These are phyloP conservation scores for Forsythia viridissima DNA, from an alignment of 257 asterid genomes.

Conservation along the genomic window DNA sequence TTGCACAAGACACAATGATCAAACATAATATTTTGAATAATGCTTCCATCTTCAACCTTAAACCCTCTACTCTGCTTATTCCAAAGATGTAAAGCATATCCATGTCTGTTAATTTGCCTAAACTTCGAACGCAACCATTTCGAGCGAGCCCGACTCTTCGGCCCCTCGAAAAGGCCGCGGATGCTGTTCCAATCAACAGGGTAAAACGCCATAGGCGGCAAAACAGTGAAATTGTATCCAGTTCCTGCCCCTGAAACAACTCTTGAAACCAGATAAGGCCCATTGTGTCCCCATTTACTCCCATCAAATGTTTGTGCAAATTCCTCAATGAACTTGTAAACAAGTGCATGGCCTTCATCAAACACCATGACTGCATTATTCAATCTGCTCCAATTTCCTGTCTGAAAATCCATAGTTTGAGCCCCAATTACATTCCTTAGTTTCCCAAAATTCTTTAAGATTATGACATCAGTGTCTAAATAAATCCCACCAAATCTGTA, in stretches of 20 bases:
- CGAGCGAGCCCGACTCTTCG: conserved; percentile 41
- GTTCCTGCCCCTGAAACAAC: conserved; percentile 63
- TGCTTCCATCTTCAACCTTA: conserved; percentile 64
- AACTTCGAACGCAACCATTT: conserved; percentile 66
- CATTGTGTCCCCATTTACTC: conserved; percentile 96
- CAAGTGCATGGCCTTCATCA: conserved; percentile 72
- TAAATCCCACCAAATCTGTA: conserved; percentile 91
- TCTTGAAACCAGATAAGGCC: conserved; percentile 90
- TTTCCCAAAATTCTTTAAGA: conserved; percentile 49
- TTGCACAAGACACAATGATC: conserved; percentile 47
- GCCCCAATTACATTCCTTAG: conserved; percentile 77
- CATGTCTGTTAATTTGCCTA: conserved; percentile 50
- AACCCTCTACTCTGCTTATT: conserved; percentile 78
- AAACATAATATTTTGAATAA: conserved; percentile 54
- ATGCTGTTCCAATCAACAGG: conserved; percentile 88
- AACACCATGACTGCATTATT: conserved; percentile 93
- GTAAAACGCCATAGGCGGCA: conserved; percentile 81
- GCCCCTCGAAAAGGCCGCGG: conserved; percentile 63
- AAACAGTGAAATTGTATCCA: conserved; percentile 58
- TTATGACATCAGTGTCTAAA: conserved; percentile 72
- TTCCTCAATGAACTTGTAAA: conserved; percentile 83
- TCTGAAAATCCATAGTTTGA: conserved; percentile 55
- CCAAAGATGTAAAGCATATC: conserved; percentile 85
- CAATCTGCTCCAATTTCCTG: conserved; percentile 79
- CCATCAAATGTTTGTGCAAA: conserved; percentile 92